Conservation (phyloP, 345 rosid genomes). For the Noccaea caerulescens region DNA sequence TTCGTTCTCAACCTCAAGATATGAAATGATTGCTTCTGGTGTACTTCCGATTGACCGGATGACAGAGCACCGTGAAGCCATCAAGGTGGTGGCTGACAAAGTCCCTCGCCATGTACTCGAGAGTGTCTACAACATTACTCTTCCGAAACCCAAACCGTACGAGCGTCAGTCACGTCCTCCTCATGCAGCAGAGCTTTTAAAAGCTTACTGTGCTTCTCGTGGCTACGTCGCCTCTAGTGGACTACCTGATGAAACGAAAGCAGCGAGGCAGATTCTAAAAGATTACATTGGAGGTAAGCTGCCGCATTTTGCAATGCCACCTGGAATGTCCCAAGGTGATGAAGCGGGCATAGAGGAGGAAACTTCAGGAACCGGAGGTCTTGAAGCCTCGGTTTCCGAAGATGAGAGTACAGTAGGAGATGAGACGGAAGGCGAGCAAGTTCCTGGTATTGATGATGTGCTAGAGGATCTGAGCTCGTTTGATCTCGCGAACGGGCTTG, state of each 20-base stretch:
- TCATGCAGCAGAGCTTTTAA: slow-evolving; percentile 70
- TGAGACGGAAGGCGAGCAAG: slow-evolving; percentile 36
- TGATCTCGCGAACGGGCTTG: slow-evolving; percentile 72
- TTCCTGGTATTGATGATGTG: slow-evolving; percentile 56
- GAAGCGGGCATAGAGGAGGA: slow-evolving; percentile 42
- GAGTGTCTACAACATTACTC: slow-evolving; percentile 67
- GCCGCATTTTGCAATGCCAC: slow-evolving; percentile 77
- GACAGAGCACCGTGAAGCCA: slow-evolving; percentile 91
- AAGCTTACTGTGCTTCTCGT: slow-evolving; percentile 87
- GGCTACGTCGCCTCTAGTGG: slow-evolving; percentile 93
- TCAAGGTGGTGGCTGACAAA: slow-evolving; percentile 82
- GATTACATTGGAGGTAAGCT: slow-evolving; percentile 89
- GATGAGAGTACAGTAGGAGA: slow-evolving; percentile 37
- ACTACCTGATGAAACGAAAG: slow-evolving; percentile 93
- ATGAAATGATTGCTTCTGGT: slow-evolving; percentile 93
- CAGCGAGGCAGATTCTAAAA: slow-evolving; percentile 82
- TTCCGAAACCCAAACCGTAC: slow-evolving; percentile 90
- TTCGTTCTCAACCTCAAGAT: slow-evolving; percentile 89
- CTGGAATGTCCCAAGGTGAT: slow-evolving; percentile 52
- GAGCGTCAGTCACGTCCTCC: slow-evolving; percentile 91
- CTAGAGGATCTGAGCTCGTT: slow-evolving; percentile 77
- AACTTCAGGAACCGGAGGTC: slow-evolving; percentile 35
- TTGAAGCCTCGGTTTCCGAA: slow-evolving; percentile 56
- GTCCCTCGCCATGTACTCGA: slow-evolving; percentile 77
- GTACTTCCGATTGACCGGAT: slow-evolving; percentile 91